Conservation (phyloP, 2,329 filamentous ascomycete species). For the Tolypocladium sp. region DNA sequence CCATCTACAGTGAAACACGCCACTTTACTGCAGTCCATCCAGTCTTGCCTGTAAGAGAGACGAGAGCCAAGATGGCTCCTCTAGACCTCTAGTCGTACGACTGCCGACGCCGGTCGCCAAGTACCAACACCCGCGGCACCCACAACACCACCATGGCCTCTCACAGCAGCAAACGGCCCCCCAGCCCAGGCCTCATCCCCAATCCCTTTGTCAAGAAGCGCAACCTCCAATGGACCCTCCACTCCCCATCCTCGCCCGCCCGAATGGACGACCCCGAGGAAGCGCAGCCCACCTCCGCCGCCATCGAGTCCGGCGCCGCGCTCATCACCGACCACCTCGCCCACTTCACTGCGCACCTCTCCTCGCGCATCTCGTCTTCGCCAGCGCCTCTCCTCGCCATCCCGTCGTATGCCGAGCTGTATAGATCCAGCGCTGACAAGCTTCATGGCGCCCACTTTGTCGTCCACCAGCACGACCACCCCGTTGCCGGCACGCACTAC, state of each 20-base stretch:
- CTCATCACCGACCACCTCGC: slow-evolving; percentile 27
- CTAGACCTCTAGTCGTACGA: neutral
- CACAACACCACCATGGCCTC: neutral
- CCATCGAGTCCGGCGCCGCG: slow-evolving; percentile 30
- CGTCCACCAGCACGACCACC: slow-evolving; percentile 66
- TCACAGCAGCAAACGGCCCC: slow-evolving; percentile 15
- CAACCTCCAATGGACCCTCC: slow-evolving; percentile 34
- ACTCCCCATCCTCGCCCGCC: slow-evolving; percentile 5
- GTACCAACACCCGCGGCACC: neutral
- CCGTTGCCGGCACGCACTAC: slow-evolving; percentile 58
- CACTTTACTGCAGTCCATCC: neutral
- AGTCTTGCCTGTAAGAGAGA: neutral
- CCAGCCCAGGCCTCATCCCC: slow-evolving; percentile 24
- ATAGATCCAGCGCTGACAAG: slow-evolving; percentile 20
- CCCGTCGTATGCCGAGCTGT: slow-evolving; percentile 25
- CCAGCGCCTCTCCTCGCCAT: slow-evolving; percentile 23
- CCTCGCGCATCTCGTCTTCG: slow-evolving; percentile 14
- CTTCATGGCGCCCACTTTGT: slow-evolving; percentile 48
- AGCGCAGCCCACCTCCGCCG: slow-evolving; percentile 17
- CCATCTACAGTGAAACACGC: neutral
- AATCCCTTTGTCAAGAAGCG: slow-evolving; percentile 39
- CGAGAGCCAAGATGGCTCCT: neutral
- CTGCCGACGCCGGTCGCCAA: neutral
- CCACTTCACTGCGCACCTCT: slow-evolving; percentile 26
- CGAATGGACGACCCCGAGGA: neutral